Evolutionary conservation across 2,329 filamentous ascomycete species (phyloP), one percentile per base, ranked within the genome.

Genomic region (Raffaelea albimanens): DNA sequence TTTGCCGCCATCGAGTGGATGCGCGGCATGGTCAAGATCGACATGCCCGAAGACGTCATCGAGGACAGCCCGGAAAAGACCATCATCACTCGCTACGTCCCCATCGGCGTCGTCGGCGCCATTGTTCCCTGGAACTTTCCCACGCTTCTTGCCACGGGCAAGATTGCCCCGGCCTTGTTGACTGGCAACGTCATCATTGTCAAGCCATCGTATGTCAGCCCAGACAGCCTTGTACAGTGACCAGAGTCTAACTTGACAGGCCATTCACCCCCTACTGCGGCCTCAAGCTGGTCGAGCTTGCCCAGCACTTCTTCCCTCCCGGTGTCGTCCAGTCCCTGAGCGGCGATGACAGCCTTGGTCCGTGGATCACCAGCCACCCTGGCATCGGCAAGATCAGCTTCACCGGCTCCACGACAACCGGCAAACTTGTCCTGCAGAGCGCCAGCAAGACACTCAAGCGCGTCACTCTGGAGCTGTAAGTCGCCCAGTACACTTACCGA

Each of bases 381-480:
- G 74, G 68, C 19, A 71, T 83, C 47, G 68, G 73, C 48, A 83
- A 81, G 67, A 74, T 84, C 58, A 71, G 68, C 53, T 84, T 84
- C 62, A 83, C 80, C 0, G 79, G 80, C 3, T 80, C 75, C 11
- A 76, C 69, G 7, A 66, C 68, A 0, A 81, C 76, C 0, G 80
- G 80, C 10, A 82, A 81, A 66, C 72, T 71, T 59, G 73, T 83
- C 46, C 73, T 80, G 68, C 70, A 69, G 47, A 71, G 68, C n/a
- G 71, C 69, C 45, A 66, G 73, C 21, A 69, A 71, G 58, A 78
- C 76, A 0, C 62, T 83, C 22, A 83, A 82, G 67, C 67, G 77
- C 38, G 69, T 79, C 19, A 80, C 75, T 1, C 69, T 83, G 14
- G 80, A 83, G 60, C 69, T 82, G 40, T 42, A 14, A 25, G 40